Percentiles rank a stretch among this genome's conserved stretches.
Conservation (phyloP, 345 rosid species). For the Populus ilicifolia region DNA sequence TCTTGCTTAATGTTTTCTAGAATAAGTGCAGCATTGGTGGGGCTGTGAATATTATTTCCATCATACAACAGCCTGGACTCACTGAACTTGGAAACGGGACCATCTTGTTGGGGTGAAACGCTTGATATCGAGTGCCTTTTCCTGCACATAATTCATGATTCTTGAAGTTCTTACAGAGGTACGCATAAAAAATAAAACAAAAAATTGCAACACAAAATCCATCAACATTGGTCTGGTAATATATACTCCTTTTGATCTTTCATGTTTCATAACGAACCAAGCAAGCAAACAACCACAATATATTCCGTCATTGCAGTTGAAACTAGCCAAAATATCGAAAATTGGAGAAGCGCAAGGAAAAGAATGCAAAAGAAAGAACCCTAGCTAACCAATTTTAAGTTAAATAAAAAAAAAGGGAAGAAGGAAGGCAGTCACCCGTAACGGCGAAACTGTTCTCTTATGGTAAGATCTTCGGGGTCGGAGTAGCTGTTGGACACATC, state of each 20-base stretch:
- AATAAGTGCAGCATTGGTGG: slow-evolving; percentile 80
- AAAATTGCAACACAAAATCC: too few relatives aligned
- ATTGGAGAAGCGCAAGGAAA: too few relatives aligned
- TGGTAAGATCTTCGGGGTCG: slow-evolving; percentile 67
- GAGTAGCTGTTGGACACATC: slow-evolving; percentile 71
- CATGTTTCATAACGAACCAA: too few relatives aligned
- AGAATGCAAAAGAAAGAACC: background rate
- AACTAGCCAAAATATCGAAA: too few relatives aligned
- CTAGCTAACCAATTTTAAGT: background rate
- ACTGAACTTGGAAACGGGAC: slow-evolving; percentile 45
- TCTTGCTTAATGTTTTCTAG: slow-evolving; percentile 94
- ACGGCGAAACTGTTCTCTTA: slow-evolving; percentile 79
- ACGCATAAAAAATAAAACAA: too few relatives aligned
- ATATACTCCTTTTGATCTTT: too few relatives aligned
- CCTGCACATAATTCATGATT: slow-evolving; percentile 38
- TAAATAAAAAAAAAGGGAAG: background rate
- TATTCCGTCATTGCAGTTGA: too few relatives aligned
- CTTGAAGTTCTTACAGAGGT: too few relatives aligned
- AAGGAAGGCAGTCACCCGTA: slow-evolving; percentile 50
- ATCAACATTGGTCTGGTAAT: too few relatives aligned
- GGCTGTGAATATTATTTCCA: slow-evolving; percentile 77
- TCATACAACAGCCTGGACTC: slow-evolving; percentile 68
- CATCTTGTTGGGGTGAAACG: slow-evolving; percentile 52
- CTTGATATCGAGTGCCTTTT: slow-evolving; percentile 59
- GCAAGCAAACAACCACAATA: too few relatives aligned